Evolutionary conservation across 768 basidiomycete genomes (phyloP).

Genomic region (Tulasnella sp.): DNA sequence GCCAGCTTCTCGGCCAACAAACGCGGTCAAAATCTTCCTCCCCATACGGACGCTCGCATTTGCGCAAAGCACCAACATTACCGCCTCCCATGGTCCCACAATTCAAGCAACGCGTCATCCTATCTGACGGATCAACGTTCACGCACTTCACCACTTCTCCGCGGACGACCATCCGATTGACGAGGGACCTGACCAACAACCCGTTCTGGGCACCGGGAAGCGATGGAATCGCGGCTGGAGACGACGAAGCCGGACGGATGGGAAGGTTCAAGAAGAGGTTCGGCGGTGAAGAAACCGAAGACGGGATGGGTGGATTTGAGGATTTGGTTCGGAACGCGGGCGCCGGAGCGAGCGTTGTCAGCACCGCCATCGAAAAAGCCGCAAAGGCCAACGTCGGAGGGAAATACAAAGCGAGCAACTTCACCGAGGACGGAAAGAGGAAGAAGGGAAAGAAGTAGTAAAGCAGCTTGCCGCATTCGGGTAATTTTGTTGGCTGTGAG

Average conservation of each 20-base stretch:
- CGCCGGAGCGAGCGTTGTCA: neutral
- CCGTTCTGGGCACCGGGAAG: slow-evolving; percentile 72
- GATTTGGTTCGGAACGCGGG: neutral
- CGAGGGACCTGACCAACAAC: slow-evolving; percentile 85
- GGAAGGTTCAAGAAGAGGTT: slow-evolving; percentile 77
- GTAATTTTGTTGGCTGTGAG: neutral
- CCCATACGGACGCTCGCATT: slow-evolving; percentile 79
- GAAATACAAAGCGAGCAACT: slow-evolving; percentile 2
- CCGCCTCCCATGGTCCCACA: slow-evolving; percentile 83
- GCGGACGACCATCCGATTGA: slow-evolving; percentile 65
- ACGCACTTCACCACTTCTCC: slow-evolving; percentile 88
- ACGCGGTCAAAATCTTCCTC: slow-evolving; percentile 40
- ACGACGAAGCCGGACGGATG: slow-evolving; percentile 66
- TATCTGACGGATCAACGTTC: slow-evolving; percentile 85
- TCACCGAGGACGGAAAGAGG: slow-evolving; percentile 10
- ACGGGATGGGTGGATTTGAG: slow-evolving; percentile 36
- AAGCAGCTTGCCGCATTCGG: neutral
- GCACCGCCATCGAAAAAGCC: slow-evolving; percentile 10
- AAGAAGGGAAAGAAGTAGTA: slow-evolving; percentile 18
- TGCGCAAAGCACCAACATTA: slow-evolving; percentile 64
- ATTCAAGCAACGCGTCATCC: slow-evolving; percentile 79
- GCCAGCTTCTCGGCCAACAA: slow-evolving; percentile 7
- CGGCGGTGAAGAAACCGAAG: slow-evolving; percentile 41
- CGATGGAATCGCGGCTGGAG: slow-evolving; percentile 57
- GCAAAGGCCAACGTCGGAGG: slow-evolving; percentile 14